A percentile compares a stretch with the other conserved stretches of the same genome.
These are phyloP conservation scores for Verticillium isaacii DNA, from an alignment of 2,329 filamentous ascomycete species.

Conservation along the genomic window DNA sequence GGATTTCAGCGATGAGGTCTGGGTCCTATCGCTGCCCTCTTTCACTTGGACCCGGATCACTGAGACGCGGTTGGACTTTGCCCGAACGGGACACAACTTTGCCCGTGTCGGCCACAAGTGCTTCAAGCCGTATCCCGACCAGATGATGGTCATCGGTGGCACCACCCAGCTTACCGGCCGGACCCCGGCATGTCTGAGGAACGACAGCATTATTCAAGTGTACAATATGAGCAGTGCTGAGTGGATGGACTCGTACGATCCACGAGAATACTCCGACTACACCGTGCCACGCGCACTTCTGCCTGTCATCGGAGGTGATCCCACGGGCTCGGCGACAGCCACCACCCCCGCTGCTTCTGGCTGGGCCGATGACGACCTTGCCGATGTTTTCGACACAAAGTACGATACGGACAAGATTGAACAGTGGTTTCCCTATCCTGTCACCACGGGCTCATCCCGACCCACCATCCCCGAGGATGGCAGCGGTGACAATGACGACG, in stretches of 20 bases:
- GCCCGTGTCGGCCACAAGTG: constrained; percentile 71
- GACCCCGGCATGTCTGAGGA: constrained; percentile 38
- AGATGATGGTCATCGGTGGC: constrained; percentile 76
- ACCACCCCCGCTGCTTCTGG: constrained; percentile 55
- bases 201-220: constrained; percentile 50
- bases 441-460: constrained; percentile 22
- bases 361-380: constrained; percentile 47
- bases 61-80: constrained; percentile 29
- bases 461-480: constrained; percentile 8
- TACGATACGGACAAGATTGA: constrained; percentile 55
- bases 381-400: constrained; percentile 44
- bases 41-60: constrained; percentile 69
- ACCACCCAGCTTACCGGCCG: constrained; percentile 34
- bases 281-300: constrained; percentile 61
- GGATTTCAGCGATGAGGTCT: constrained; percentile 62
- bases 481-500: constrained; percentile 5
- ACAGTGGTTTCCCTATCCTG: constrained; percentile 56
- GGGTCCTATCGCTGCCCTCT: constrained; percentile 73
- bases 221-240: constrained; percentile 67
- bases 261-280: constrained; percentile 60
- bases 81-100: constrained; percentile 29
- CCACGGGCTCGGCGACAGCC: constrained; percentile 63
- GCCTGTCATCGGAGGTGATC: constrained; percentile 62
- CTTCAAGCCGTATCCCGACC: constrained; percentile 69
- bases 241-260: constrained; percentile 70